A percentile compares a stretch with the other conserved stretches of the same genome.
These are phyloP conservation scores for Rhynchospora breviuscula DNA, from an alignment of 176 grass and related monocot genomes.

Conservation along the genomic window DNA sequence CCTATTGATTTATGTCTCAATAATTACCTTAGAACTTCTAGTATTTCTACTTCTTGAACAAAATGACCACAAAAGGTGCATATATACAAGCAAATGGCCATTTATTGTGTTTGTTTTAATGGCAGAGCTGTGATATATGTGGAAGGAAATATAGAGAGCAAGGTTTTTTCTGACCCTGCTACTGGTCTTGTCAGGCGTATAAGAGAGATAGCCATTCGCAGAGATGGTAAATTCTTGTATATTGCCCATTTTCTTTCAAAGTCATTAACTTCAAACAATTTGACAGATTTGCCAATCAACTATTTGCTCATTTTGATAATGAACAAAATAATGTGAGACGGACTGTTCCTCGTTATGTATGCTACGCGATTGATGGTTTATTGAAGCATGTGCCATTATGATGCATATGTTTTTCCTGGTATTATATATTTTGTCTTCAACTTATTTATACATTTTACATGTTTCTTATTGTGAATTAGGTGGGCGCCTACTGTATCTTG, in stretches of 20 bases:
- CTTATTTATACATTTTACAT: background rate
- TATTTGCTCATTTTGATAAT: background rate
- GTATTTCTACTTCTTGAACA: background rate
- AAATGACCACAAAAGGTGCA: background rate
- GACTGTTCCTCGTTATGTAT: background rate
- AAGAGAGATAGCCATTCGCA: constrained; percentile 83
- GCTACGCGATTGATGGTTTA: background rate
- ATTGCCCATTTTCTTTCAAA: background rate
- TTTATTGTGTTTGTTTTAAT: constrained; percentile 7
- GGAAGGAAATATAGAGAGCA: constrained; percentile 93
- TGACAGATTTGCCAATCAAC: background rate
- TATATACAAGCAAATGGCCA: background rate
- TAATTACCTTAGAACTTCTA: background rate
- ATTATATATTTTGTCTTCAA: background rate
- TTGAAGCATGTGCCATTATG: background rate
- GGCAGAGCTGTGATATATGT: constrained; percentile 78
- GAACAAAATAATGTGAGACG: background rate
- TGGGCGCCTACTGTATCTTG: constrained; percentile 16
- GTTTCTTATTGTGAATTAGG: constrained; percentile 2
- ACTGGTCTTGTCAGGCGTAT: constrained; percentile 87
- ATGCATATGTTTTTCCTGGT: background rate
- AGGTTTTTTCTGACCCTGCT: constrained; percentile 73
- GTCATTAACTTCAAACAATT: background rate
- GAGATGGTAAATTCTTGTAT: constrained; percentile 43
- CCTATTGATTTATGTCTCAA: background rate